Conservation (phyloP, 805 yeast species). For the Candida anglica region DNA sequence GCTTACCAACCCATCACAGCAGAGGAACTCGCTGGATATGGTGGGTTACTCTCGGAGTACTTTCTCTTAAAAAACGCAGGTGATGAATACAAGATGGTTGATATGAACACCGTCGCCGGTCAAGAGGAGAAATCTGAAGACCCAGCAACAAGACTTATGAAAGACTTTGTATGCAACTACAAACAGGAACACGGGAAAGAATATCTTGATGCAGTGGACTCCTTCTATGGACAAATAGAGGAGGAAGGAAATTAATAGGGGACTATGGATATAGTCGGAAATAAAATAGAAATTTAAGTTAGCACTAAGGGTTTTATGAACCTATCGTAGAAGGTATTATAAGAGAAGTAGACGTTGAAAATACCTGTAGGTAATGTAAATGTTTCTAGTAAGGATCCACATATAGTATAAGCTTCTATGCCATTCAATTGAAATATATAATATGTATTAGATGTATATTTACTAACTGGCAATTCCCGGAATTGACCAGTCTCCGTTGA, state of each 20-base stretch:
- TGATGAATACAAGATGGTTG: conserved; percentile 13
- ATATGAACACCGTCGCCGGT: conserved; percentile 2
- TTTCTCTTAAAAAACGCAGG: conserved; percentile 25
- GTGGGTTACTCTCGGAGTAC: conserved; percentile 14
- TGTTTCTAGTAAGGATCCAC: too few species aligned
- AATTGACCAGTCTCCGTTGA: conserved; percentile 2
- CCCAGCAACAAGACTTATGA: conserved; percentile 5
- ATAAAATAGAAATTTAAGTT: neutral
- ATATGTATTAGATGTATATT: neutral
- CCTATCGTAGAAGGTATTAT: too few species aligned
- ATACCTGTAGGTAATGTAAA: too few species aligned
- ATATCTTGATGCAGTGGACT: conserved; percentile 22
- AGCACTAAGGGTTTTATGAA: too few species aligned
- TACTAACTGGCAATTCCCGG: conserved; percentile 4
- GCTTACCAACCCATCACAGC: conserved; percentile 27
- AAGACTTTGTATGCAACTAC: conserved; percentile 13
- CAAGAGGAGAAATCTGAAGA: conserved; percentile 5
- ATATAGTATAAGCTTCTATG: too few species aligned
- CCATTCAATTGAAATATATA: neutral
- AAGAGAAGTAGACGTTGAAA: too few species aligned
- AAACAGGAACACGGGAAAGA: conserved; percentile 16
- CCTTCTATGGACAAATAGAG: conserved; percentile 12
- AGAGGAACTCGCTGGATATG: conserved; percentile 19
- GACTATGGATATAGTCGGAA: conserved; percentile 6
- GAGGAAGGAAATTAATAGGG: conserved; percentile 5